Percentiles rank a stretch among this genome's conserved stretches.
Evolutionary conservation across 768 basidiomycete species (phyloP).

Genomic region (Leucocoprinus birnbaumii): DNA sequence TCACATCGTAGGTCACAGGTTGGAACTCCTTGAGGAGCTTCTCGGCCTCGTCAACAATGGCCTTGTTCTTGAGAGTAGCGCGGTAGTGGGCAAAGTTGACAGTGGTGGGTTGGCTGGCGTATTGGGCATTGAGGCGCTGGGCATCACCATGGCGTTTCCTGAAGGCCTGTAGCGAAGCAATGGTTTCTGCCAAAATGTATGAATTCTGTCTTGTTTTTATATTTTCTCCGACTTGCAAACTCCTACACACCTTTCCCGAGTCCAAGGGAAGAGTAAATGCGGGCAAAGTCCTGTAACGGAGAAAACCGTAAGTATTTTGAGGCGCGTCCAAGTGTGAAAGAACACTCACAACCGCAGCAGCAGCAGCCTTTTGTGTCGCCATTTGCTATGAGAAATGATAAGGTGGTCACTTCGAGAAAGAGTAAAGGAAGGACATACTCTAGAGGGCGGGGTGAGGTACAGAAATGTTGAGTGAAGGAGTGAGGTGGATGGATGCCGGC

Average conservation of each 20-base stretch:
- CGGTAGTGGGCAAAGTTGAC: constrained; percentile 94
- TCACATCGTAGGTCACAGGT: constrained; percentile 91
- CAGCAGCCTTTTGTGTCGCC: constrained; percentile 74
- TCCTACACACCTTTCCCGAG: constrained; percentile 76
- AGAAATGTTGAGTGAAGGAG: constrained; percentile 9
- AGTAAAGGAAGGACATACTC: constrained; percentile 19
- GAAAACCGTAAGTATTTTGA: constrained; percentile 20
- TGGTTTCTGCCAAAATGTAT: constrained; percentile 64
- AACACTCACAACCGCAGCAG: constrained; percentile 58
- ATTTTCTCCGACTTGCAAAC: neutral
- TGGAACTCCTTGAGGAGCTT: constrained; percentile 87
- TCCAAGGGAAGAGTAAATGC: constrained; percentile 78
- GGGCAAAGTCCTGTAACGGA: constrained; percentile 68
- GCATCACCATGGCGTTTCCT: constrained; percentile 94
- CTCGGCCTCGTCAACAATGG: constrained; percentile 90
- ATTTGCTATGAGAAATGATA: constrained; percentile 20
- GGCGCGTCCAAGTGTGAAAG: constrained; percentile 13
- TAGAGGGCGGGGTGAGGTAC: constrained; percentile 18
- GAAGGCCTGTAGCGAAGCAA: constrained; percentile 89
- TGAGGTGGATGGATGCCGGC: constrained; percentile 24
- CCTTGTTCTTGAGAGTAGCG: constrained; percentile 87
- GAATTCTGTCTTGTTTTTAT: constrained; percentile 28
- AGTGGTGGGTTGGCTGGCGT: constrained; percentile 69
- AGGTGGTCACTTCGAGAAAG: neutral
- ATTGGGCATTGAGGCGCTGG: constrained; percentile 64